These are phyloP conservation scores for Lipomyces mesembrius DNA, from an alignment of 805 yeast species.

Conservation along the genomic window DNA sequence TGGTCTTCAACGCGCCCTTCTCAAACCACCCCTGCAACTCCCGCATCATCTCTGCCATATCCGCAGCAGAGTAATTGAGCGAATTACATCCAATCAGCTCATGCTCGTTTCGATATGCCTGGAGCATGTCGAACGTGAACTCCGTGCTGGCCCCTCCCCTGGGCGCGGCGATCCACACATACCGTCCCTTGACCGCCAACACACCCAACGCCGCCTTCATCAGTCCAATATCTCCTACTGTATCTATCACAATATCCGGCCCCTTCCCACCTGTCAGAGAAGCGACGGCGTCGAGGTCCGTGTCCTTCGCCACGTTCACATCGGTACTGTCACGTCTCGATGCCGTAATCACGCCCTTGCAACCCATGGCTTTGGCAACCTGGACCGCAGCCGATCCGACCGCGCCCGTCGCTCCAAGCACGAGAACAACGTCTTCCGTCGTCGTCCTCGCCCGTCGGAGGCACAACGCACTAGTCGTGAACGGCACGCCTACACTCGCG, in stretches of 20 bases:
- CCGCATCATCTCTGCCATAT: background rate
- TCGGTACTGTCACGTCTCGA: background rate
- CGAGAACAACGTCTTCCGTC: background rate
- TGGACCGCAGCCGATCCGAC: constrained; percentile 5
- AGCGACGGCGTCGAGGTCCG: background rate
- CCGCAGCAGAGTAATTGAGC: background rate
- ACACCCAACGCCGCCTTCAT: background rate
- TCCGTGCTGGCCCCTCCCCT: background rate
- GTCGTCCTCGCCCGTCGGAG: background rate
- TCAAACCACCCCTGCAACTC: background rate
- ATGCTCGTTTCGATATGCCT: constrained; percentile 3
- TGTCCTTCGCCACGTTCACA: background rate
- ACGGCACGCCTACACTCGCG: constrained; percentile 3
- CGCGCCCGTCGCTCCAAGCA: constrained; percentile 4
- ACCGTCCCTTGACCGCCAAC: constrained; percentile 2
- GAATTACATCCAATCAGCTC: constrained; percentile 4
- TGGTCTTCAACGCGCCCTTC: background rate
- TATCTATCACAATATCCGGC: background rate
- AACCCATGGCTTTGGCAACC: constrained; percentile 2
- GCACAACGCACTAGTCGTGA: background rate
- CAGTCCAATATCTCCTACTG: background rate
- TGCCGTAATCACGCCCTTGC: constrained; percentile 2
- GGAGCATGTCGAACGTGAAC: background rate
- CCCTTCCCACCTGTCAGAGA: background rate
- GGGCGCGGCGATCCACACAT: background rate